Base-by-base conservation (phyloP, 768 basidiomycete species). In the Cubamyces lactineus region DNA sequence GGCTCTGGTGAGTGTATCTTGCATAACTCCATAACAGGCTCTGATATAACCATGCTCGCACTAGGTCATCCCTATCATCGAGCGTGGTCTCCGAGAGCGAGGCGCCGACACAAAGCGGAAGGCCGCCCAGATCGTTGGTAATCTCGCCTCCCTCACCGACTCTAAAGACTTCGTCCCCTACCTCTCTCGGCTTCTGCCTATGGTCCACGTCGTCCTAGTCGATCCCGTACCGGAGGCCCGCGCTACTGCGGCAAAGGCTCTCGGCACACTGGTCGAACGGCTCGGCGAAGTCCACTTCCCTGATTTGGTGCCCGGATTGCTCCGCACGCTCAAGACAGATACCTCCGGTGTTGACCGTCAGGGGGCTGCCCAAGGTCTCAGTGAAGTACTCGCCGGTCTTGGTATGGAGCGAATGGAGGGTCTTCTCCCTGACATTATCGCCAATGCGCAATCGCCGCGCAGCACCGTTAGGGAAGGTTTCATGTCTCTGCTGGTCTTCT, bases 191-290 rank as follows among this genome's bases (percentile, higher is more conserved):
- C 83, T 98, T 19, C 77, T 98, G 41, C 97, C 97, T 0, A 80
- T 97, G 74, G 91, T 99, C 0, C 95, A 97, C 69, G 77, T 86
- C 19, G 96, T 98, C 16, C 84, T 99, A 9, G 89, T 96, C 43
- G 97, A 99, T 67, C 97, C 97, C 26, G 97, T 98, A 1, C 97
- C 97, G 2, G 97, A 98, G 75, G 96, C 97, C 5, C 86, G 97
- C 57, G 96, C 95, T 1, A 98, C 96, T 0, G 97, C 97, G 7
- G 96, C 96, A 12, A 98, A 98, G 77, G 90, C 96, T 0, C 82
- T 99, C 15, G 96, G 97, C 9, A 93, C 94, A 0, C 84, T 99
- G n/a, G 93, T 99, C 21, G 96, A 98, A 71, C 89, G 97, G 28
- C 79, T 99, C 16, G 97, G 97, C 55, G 97, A 98, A 76, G 75